A percentile compares a stretch with the other conserved stretches of the same genome.
Evolutionary conservation across 1,139 yeast species (phyloP).

Genomic region (Nakaseomyces bracarensis): DNA sequence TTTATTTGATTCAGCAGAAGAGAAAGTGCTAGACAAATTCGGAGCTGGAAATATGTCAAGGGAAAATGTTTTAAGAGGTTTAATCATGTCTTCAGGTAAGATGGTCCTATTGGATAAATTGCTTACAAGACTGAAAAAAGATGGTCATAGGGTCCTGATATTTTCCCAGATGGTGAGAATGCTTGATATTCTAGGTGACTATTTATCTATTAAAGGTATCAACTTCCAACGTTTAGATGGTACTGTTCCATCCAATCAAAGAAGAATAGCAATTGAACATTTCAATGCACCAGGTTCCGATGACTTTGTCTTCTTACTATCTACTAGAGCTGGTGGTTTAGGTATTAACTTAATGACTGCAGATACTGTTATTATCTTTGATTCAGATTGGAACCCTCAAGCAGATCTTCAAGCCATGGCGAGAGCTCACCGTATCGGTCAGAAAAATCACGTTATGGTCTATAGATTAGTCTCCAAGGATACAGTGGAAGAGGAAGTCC

Average conservation of each 20-base stretch:
- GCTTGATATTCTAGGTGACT: conserved; percentile 92
- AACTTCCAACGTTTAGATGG: conserved; percentile 93
- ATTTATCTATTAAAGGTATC: conserved; percentile 79
- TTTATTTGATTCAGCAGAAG: conserved; percentile 88
- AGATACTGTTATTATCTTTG: conserved; percentile 94
- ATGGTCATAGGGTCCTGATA: conserved; percentile 91
- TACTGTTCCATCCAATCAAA: conserved; percentile 87
- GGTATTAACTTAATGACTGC: conserved; percentile 99
- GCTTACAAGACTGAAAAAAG: conserved; percentile 72
- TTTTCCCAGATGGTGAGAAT: conserved; percentile 97
- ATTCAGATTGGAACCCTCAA: conserved; percentile 98
- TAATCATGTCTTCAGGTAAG: conserved; percentile 96
- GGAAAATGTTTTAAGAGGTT: conserved; percentile 76
- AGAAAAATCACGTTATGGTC: conserved; percentile 93
- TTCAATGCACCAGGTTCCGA: conserved; percentile 90
- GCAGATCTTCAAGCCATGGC: conserved; percentile 99
- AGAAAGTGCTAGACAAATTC: conserved; percentile 58
- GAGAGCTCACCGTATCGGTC: conserved; percentile 98
- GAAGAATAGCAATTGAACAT: conserved; percentile 93
- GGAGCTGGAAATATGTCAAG: conserved; percentile 54
- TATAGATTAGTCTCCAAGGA: conserved; percentile 95
- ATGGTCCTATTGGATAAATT: conserved; percentile 93
- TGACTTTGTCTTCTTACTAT: conserved; percentile 82
- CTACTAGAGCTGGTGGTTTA: conserved; percentile 97
- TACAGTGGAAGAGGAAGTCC: conserved; percentile 93